Evolutionary conservation across 805 yeast species (phyloP).

Genomic region (Wickerhamiella sergipiensis): DNA sequence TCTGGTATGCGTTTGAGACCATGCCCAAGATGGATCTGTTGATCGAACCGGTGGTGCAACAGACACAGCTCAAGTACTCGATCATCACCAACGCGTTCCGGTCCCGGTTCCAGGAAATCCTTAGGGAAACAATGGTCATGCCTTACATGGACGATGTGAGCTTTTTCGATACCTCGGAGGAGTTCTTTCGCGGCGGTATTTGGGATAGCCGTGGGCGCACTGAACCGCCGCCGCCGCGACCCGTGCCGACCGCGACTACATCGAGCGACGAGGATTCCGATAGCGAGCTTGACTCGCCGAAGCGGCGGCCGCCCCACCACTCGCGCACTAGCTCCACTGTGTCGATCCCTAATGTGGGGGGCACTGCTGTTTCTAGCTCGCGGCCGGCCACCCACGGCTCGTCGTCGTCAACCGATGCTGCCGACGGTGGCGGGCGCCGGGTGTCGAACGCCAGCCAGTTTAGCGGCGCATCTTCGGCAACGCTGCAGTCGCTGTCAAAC

Average conservation of each 20-base stretch:
- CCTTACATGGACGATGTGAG: constrained; percentile 86
- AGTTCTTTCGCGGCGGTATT: constrained; percentile 81
- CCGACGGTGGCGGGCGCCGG: background rate
- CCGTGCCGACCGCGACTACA: background rate
- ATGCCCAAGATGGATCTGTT: constrained; percentile 65
- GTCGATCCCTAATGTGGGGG: background rate
- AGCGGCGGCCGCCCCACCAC: background rate
- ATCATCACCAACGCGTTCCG: constrained; percentile 71
- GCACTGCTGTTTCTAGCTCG: background rate
- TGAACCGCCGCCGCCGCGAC: background rate
- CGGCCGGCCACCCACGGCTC: too few relatives aligned
- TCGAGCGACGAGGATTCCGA: background rate
- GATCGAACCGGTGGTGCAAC: constrained; percentile 84
- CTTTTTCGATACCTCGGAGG: constrained; percentile 50
- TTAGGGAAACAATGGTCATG: constrained; percentile 63
- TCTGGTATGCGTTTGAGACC: constrained; percentile 79
- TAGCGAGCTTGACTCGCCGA: background rate
- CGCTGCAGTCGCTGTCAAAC: background rate
- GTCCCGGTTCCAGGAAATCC: constrained; percentile 62
- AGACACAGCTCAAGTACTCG: constrained; percentile 64
- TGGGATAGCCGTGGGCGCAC: constrained; percentile 42
- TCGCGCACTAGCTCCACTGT: background rate
- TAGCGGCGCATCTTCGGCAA: background rate
- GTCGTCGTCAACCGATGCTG: background rate
- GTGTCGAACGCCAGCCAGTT: background rate